Conservation (phyloP, 148 eudicot genomes). For the Rhododendron ferrugineum region DNA sequence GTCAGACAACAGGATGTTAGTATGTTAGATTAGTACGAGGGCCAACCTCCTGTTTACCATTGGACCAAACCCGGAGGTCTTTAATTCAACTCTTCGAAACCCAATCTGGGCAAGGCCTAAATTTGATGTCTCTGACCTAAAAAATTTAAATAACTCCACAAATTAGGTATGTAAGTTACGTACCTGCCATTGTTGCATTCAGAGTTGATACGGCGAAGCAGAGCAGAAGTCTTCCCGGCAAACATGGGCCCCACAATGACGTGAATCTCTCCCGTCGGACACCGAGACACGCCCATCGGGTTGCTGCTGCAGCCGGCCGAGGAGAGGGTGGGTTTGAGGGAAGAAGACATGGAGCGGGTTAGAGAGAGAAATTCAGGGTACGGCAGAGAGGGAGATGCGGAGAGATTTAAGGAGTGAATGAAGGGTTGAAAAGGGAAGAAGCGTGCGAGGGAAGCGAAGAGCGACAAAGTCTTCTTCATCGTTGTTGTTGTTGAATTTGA, state of each 20-base stretch:
- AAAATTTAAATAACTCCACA: too few relatives aligned
- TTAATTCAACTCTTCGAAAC: background rate
- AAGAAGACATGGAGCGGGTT: constrained; percentile 13
- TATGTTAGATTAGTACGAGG: too few relatives aligned
- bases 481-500: background rate
- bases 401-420: background rate
- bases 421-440: background rate
- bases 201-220: constrained; percentile 64
- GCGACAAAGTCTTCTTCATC: background rate
- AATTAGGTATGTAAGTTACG: background rate
- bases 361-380: background rate
- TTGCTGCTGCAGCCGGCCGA: background rate
- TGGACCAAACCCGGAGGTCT: too few relatives aligned
- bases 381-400: background rate
- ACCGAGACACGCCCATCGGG: background rate
- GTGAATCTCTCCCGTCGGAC: constrained; percentile 63
- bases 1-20: too few relatives aligned
- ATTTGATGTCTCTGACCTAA: too few relatives aligned
- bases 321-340: constrained; percentile 9
- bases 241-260: constrained; percentile 89
- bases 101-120: background rate
- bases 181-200: constrained; percentile 69
- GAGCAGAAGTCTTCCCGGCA: constrained; percentile 79
- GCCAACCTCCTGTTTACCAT: too few relatives aligned
- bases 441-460: background rate